These are phyloP conservation scores for Teunomyces atbi DNA, from an alignment of 805 yeast genomes.

Conservation along the genomic window DNA sequence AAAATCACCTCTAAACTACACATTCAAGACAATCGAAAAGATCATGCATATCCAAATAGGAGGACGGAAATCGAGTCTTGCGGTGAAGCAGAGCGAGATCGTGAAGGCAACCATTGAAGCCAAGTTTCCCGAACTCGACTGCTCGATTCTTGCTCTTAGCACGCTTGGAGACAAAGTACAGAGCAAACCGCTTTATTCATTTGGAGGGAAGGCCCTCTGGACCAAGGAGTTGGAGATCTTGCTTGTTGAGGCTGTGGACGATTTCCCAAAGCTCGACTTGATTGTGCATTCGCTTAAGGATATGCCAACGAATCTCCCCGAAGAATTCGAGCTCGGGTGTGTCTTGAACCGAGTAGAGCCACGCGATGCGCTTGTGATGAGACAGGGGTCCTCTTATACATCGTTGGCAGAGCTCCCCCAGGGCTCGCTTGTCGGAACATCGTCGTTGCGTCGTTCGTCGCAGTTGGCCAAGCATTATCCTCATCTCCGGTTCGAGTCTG, in stretches of 20 bases:
- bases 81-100: slow-evolving; percentile 80
- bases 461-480: slow-evolving; percentile 82
- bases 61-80: slow-evolving; percentile 84
- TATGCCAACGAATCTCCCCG: slow-evolving; percentile 87
- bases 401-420: slow-evolving; percentile 71
- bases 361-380: slow-evolving; percentile 86
- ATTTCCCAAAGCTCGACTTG: slow-evolving; percentile 70
- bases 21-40: too few species aligned
- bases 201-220: slow-evolving; percentile 97
- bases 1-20: background rate
- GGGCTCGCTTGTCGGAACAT: slow-evolving; percentile 89
- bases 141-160: slow-evolving; percentile 74
- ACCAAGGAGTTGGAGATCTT: slow-evolving; percentile 89
- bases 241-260: slow-evolving; percentile 59
- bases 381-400: slow-evolving; percentile 58
- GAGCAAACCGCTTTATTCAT: slow-evolving; percentile 81
- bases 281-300: slow-evolving; percentile 94
- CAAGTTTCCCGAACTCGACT: slow-evolving; percentile 61
- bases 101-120: slow-evolving; percentile 61
- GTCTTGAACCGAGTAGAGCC: slow-evolving; percentile 88
- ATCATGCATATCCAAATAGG: slow-evolving; percentile 57
- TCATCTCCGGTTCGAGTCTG: slow-evolving; percentile 70
- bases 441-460: slow-evolving; percentile 90
- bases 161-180: slow-evolving; percentile 92
- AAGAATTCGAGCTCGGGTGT: slow-evolving; percentile 86